Evolutionary conservation across 805 yeast species (phyloP).

Genomic region (Candida oleophila): DNA sequence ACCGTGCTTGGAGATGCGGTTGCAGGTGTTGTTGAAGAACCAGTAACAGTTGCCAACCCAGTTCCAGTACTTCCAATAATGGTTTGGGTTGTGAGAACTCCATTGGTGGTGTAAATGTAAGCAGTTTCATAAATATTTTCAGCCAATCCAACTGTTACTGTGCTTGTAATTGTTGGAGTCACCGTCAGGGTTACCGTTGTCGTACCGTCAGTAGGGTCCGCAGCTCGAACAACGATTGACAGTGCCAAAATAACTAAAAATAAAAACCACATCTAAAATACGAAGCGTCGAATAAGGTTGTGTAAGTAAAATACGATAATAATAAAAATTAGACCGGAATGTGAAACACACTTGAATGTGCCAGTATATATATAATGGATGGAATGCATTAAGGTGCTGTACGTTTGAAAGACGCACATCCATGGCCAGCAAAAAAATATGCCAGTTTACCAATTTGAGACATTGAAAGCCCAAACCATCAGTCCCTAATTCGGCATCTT

Average conservation of each 20-base stretch:
- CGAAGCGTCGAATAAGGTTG: not conserved
- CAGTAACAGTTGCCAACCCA: slow-evolving; percentile 6
- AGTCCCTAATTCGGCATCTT: not conserved
- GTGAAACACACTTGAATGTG: not conserved
- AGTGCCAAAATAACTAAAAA: not conserved
- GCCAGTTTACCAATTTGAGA: not conserved
- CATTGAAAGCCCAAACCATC: not conserved
- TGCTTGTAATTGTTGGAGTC: slow-evolving; percentile 27
- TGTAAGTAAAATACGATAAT: not conserved
- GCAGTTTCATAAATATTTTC: slow-evolving; percentile 26
- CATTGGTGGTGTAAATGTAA: slow-evolving; percentile 31
- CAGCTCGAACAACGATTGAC: slow-evolving; percentile 10
- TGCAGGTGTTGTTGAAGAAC: slow-evolving; percentile 5
- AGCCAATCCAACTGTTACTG: slow-evolving; percentile 26
- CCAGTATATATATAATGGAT: not conserved
- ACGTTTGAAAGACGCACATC: not conserved
- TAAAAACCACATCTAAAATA: not conserved
- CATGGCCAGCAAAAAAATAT: not conserved
- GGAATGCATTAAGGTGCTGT: not conserved
- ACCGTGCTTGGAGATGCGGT: slow-evolving; percentile 1
- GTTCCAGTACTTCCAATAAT: slow-evolving; percentile 15
- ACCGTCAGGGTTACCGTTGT: slow-evolving; percentile 28
- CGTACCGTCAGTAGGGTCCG: slow-evolving; percentile 12
- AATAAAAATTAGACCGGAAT: not conserved
- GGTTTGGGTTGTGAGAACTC: slow-evolving; percentile 28